A percentile compares a stretch with the other conserved stretches of the same genome.
Evolutionary conservation across 2,329 filamentous ascomycete genomes (phyloP).

Genomic region (Pyricularia sp.): DNA sequence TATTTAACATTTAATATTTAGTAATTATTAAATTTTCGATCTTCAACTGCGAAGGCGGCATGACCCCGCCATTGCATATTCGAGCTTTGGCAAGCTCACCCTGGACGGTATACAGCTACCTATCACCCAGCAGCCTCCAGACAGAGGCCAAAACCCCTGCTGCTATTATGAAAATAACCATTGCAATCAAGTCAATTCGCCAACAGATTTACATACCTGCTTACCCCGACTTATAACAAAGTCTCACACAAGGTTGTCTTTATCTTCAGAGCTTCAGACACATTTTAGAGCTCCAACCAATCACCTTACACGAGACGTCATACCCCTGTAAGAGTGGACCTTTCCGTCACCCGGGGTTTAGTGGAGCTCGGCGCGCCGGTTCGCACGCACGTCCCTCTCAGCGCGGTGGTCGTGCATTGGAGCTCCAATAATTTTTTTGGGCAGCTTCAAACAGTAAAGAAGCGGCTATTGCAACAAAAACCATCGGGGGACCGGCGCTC

Average conservation of each 20-base stretch:
- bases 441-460: neutral
- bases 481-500: neutral
- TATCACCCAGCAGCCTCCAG: too few relatives aligned
- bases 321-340: neutral
- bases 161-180: neutral
- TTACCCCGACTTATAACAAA: neutral
- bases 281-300: neutral
- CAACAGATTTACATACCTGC: neutral
- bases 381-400: neutral
- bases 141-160: too few relatives aligned
- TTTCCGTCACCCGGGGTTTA: neutral
- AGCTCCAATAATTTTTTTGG: neutral
- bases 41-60: neutral
- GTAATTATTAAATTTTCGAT: too few relatives aligned
- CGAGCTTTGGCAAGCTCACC: neutral
- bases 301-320: constrained; percentile 1
- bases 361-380: neutral
- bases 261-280: neutral
- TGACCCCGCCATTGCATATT: neutral
- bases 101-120: neutral
- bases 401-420: neutral
- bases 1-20: too few relatives aligned
- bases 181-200: neutral
- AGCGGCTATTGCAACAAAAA: neutral
- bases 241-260: neutral